Evolutionary conservation across 1,139 yeast genomes (phyloP), one percentile per base, ranked within the genome.

Genomic region (Sugiyamaella castrensis): DNA sequence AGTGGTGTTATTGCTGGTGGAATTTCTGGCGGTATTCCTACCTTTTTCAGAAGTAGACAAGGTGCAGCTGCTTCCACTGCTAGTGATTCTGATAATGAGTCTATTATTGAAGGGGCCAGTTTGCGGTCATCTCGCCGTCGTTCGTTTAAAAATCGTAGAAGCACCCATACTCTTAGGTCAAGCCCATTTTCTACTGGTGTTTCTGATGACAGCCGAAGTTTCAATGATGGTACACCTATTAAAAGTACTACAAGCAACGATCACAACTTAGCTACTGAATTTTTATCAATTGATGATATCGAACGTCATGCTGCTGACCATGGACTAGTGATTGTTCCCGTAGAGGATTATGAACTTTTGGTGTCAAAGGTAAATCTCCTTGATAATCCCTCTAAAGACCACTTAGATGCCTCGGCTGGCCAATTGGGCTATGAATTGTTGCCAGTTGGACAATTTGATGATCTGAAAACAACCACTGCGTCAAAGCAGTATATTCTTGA

Each of bases 301-400:
- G 75, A 75, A 52, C 64, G 68, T 19, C 80, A 76, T 57, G 84
- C 83, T 1, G 66, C 71, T 27, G 71, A 71, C 15, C 74, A 79
- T 53, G 74, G 76, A 37, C 61, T 81, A 52, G 75, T 77, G 8
- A 57, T 80, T n/a, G 55, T 83, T 19, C 72, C 84, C 2, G 59
- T 64, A 42, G 77, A 72, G 1, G 77, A 76, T 51, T 79, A 73
- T 50, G 73, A 75, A 1, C 52, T 43, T 7, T 52, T 61, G 44
- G 48, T 46, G n/a, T 45, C 54, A 19, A 47, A 51, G 37, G 47
- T 55, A 2, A 55, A 44, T 7, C 43, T 47, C 11, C 12, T 41
- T 10, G 50, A 47, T 12, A 32, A 41, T 43, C 49, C 37, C 2
- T 36, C 38, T 12, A 39, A 27, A 39, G 47, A 9, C 30, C 42